A percentile compares a stretch with the other conserved stretches of the same genome.
These are phyloP conservation scores for Crithidia fasciculata DNA, from an alignment of 208 protist genomes.

Conservation along the genomic window DNA sequence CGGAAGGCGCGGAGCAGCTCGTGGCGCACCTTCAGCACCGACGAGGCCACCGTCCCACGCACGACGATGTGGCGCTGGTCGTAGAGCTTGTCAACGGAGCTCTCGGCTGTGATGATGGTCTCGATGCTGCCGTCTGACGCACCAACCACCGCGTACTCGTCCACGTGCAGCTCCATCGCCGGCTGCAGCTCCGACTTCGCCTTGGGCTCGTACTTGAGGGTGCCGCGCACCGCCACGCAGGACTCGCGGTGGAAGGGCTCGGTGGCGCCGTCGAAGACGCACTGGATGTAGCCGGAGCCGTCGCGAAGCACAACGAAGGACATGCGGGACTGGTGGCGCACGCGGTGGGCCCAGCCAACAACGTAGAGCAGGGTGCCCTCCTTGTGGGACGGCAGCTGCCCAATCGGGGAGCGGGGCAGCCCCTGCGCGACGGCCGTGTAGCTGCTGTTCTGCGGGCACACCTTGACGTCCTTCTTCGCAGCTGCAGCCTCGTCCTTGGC, in stretches of 20 bases:
- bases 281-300: conserved; percentile 96
- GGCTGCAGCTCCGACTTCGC: conserved; percentile 81
- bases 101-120: conserved; percentile 92
- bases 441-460: conserved; percentile 61
- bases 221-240: conserved; percentile 83
- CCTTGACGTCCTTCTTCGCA: conserved; percentile 48
- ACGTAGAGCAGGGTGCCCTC: conserved; percentile 83
- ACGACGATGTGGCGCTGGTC: conserved; percentile 97
- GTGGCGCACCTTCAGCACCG: conserved; percentile 92
- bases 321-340: conserved; percentile 95
- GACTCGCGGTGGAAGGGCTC: conserved; percentile 89
- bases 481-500: conserved; percentile 13
- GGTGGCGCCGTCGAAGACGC: conserved; percentile 90
- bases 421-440: conserved; percentile 54
- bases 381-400: conserved; percentile 50
- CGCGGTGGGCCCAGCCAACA: conserved; percentile 95
- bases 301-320: conserved; percentile 97
- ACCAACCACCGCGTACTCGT: conserved; percentile 90
- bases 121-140: conserved; percentile 83
- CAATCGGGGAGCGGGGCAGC: conserved; percentile 51
- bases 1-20: conserved; percentile 93
- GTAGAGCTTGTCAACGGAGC: conserved; percentile 90
- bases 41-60: conserved; percentile 89
- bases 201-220: conserved; percentile 77
- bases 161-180: conserved; percentile 86